A percentile compares a stretch with the other conserved stretches of the same genome.
These are phyloP conservation scores for Boletus reticulatus DNA, from an alignment of 768 basidiomycete genomes.

Conservation along the genomic window DNA sequence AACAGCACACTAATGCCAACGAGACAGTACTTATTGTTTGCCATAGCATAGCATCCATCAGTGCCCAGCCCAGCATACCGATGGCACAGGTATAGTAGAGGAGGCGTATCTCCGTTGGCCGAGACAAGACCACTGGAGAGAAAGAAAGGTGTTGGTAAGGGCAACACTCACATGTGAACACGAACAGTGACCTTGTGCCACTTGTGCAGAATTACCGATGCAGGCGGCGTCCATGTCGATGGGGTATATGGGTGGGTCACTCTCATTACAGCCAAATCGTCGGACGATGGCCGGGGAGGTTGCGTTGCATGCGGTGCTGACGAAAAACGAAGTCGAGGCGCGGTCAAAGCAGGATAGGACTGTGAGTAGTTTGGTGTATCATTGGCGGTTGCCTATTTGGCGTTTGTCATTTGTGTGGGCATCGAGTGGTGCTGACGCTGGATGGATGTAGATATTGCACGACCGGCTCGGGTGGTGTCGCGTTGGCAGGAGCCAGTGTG, in stretches of 20 bases:
- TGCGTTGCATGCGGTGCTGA: slow-evolving; percentile 15
- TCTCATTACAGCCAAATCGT: slow-evolving; percentile 28
- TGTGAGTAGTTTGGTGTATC: slow-evolving; percentile 52
- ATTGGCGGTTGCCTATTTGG: slow-evolving; percentile 59
- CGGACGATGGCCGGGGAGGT: slow-evolving; percentile 21
- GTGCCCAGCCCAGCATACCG: too few relatives aligned
- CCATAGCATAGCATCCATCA: too few relatives aligned
- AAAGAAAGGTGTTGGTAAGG: too few relatives aligned
- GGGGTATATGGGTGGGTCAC: background rate
- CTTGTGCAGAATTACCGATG: too few relatives aligned
- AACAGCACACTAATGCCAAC: too few relatives aligned
- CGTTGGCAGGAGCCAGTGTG: slow-evolving; percentile 1
- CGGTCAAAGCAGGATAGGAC: slow-evolving; percentile 32
- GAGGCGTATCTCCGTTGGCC: too few relatives aligned
- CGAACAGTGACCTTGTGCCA: too few relatives aligned
- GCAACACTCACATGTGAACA: too few relatives aligned
- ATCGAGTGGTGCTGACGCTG: background rate
- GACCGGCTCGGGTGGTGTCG: slow-evolving; percentile 3
- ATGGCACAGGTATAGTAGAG: too few relatives aligned
- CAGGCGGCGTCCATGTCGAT: slow-evolving; percentile 9
- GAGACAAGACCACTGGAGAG: too few relatives aligned
- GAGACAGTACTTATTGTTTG: too few relatives aligned
- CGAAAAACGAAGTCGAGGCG: slow-evolving; percentile 44
- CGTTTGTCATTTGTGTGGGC: background rate
- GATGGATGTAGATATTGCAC: slow-evolving; percentile 10